phyloP scores from a whole-genome alignment of 2,329 filamentous ascomycete genomes.

The Neonectria coccinea region DNA sequence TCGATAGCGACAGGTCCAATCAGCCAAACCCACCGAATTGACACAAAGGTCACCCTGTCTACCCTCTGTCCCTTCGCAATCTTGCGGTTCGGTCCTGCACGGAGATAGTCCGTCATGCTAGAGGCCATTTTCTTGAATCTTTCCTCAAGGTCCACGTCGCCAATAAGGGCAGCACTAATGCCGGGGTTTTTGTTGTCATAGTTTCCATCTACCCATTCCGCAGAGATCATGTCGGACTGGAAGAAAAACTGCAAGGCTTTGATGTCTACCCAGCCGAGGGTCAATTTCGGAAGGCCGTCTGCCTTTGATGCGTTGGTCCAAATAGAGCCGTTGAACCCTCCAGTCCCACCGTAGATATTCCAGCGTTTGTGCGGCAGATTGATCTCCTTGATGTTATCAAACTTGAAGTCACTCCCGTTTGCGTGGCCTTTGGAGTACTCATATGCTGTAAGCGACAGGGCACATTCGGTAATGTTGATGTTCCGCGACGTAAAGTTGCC shows the following conservation, averaged over 20 bases:
- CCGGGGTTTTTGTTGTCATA: no score
- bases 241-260: no score
- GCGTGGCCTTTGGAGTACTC: constrained; percentile 8
- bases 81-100: constrained; percentile 11
- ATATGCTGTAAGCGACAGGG: constrained; percentile 8
- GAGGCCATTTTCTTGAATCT: no score
- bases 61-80: not conserved
- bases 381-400: not conserved
- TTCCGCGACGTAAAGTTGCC: constrained; percentile 5
- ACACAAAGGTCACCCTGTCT: constrained; percentile 17
- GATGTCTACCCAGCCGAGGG: no score
- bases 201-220: no score
- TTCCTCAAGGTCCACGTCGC: no score
- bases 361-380: not conserved
- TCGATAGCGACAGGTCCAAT: constrained; percentile 16
- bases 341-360: not conserved
- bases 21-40: constrained; percentile 20
- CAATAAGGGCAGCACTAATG: no score
- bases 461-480: constrained; percentile 28
- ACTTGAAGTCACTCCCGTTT: constrained; percentile 26
- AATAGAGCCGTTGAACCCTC: not conserved
- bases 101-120: constrained; percentile 11
- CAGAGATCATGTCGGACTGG: no score
- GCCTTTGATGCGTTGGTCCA: constrained; percentile 1
- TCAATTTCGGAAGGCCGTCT: not conserved